Percentiles rank a stretch among this genome's conserved stretches.
Evolutionary conservation across 1,284 basidiomycete species (phyloP).

Genomic region (Rhodotorula sp.): DNA sequence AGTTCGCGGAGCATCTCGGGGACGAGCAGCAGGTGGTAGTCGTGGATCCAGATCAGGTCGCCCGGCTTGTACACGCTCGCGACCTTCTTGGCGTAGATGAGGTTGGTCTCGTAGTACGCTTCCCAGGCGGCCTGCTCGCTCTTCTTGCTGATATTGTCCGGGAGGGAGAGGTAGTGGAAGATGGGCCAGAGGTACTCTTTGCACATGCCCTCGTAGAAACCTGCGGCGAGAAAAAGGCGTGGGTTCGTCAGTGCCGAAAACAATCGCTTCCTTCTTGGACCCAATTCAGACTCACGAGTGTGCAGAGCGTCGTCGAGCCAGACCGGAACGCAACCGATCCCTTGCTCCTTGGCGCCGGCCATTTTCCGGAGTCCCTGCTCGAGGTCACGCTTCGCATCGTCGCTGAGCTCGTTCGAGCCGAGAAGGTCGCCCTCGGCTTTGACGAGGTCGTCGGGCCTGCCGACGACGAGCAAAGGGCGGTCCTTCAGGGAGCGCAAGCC

Average conservation of each 20-base stretch:
- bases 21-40: constrained; percentile 82
- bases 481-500: constrained; percentile 78
- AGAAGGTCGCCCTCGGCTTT: constrained; percentile 49
- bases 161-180: constrained; percentile 87
- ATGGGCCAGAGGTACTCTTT: constrained; percentile 86
- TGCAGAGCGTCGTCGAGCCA: constrained; percentile 42
- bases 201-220: constrained; percentile 71
- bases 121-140: constrained; percentile 79
- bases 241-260: too few relatives aligned
- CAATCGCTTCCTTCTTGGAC: not conserved
- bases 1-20: constrained; percentile 78
- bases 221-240: constrained; percentile 25
- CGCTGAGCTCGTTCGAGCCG: constrained; percentile 34
- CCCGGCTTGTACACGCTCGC: constrained; percentile 75
- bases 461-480: constrained; percentile 86
- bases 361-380: constrained; percentile 36
- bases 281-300: constrained; percentile 7
- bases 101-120: constrained; percentile 80
- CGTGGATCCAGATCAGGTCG: constrained; percentile 64
- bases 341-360: constrained; percentile 27
- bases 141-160: constrained; percentile 57
- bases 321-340: constrained; percentile 39
- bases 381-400: constrained; percentile 37
- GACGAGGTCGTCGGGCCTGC: constrained; percentile 86
- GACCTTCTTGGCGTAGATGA: constrained; percentile 76